A percentile compares a stretch with the other conserved stretches of the same genome.
Conservation (phyloP, 2,329 filamentous ascomycete genomes). For the Ambrosiella beaveri region DNA sequence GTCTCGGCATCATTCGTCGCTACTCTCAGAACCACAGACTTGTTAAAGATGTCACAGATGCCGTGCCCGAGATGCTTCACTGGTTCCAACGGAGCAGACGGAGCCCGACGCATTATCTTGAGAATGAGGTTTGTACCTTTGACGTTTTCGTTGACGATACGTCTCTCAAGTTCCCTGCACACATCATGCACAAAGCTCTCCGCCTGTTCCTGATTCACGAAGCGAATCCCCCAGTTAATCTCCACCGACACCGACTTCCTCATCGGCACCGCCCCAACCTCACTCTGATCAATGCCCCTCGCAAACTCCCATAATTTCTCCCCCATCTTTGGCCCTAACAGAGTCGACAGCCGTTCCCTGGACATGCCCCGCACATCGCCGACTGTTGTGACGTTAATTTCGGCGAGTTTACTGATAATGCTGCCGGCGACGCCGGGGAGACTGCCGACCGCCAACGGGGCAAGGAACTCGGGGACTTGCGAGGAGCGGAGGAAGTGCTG, state of each 20-base stretch:
- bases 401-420: conserved; percentile 72
- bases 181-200: conserved; percentile 81
- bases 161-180: conserved; percentile 66
- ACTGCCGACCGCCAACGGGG: conserved; percentile 58
- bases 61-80: conserved; percentile 89
- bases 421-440: conserved; percentile 88
- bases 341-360: conserved; percentile 55
- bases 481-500: conserved; percentile 79
- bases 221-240: conserved; percentile 95
- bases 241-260: conserved; percentile 94
- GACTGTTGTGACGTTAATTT: conserved; percentile 65
- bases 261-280: conserved; percentile 70
- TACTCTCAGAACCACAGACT: conserved; percentile 65
- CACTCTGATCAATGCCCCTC: conserved; percentile 66
- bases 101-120: conserved; percentile 80
- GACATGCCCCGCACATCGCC: conserved; percentile 64
- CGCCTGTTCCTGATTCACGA: conserved; percentile 78
- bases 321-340: conserved; percentile 80
- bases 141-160: conserved; percentile 66
- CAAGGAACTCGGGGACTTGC: conserved; percentile 59
- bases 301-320: conserved; percentile 82
- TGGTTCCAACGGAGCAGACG: conserved; percentile 77
- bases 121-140: conserved; percentile 79
- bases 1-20: conserved; percentile 58
- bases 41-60: conserved; percentile 88